Evolutionary conservation across 768 basidiomycete genomes (phyloP), one percentile per base, ranked within the genome.

Genomic region (Amanita exitialis): DNA sequence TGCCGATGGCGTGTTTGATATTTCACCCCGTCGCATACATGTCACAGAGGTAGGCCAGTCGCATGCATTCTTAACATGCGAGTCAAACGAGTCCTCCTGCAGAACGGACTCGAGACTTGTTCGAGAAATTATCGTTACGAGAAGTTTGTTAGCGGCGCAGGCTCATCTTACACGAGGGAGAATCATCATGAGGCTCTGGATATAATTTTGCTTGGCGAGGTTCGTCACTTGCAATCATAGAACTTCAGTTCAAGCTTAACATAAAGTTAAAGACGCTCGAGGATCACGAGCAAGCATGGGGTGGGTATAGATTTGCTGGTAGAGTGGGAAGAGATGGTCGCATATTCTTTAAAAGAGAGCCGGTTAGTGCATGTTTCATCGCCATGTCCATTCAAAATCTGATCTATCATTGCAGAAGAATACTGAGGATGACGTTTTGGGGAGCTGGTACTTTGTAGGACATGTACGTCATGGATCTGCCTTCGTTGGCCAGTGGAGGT

Each of bases 221-320:
- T 74, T 53, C 49, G 68, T 60, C 35, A 7, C 38, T 12, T 46
- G 45, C 32, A 13, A 46, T 20, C 28, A 36, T n/a, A 41, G n/a
- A 13, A 32, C 47, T 30, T 41, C 30, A 16, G 36, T 34, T 13
- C 13, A 32, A 32, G 53, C 27, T 54, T 56, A 61, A 41, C 57
- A 47, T 27, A 53, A 30, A 8, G 3, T 43, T 27, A 46, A 53
- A 83, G 82, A 83, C 82, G 1, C 66, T 73, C 41, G 64, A 58
- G 43, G 70, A 71, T 43, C 76, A 79, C 49, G 79, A 79, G 53
- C 66, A 69, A 35, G 80, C 80, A 6, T 89, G 86, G 83, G 82
- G 79, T 4, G 76, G 78, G 9, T 86, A 77, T 62, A 72, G 62
- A 52, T 79, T 82, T 59, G 67, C 69, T 9, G 86, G 86, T 44